phyloP scores from a whole-genome alignment of 2,329 filamentous ascomycete genomes.

The Trichoderma sp. region DNA sequence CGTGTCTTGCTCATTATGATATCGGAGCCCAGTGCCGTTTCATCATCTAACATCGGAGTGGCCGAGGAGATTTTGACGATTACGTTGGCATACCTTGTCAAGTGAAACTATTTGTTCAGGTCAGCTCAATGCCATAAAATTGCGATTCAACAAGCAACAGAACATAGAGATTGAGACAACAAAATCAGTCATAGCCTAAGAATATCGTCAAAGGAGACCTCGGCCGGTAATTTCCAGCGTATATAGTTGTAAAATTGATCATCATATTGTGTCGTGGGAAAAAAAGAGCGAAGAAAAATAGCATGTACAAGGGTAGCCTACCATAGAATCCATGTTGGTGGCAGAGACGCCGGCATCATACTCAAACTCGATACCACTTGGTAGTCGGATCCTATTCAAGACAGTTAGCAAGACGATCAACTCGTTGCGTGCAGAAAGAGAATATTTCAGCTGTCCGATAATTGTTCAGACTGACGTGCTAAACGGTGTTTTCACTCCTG shows the following conservation, averaged over 20 bases:
- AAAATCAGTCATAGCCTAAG: constrained; percentile 83
- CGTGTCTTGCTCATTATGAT: constrained; percentile 72
- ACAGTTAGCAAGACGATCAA: constrained; percentile 33
- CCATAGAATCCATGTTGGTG: constrained; percentile 27
- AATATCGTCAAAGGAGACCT: constrained; percentile 79
- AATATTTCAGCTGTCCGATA: constrained; percentile 29
- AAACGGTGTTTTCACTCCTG: constrained; percentile 77
- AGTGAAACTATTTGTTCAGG: constrained; percentile 29
- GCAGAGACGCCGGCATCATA: neutral
- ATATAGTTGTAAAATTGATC: constrained; percentile 69
- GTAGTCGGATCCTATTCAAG: constrained; percentile 10
- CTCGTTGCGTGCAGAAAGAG: constrained; percentile 12
- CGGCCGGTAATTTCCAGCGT: constrained; percentile 97
- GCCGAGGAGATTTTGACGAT: constrained; percentile 25
- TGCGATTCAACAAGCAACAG: neutral
- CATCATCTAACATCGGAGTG: constrained; percentile 61
- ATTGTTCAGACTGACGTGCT: constrained; percentile 89
- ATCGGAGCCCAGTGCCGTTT: constrained; percentile 98
- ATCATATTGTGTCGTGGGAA: constrained; percentile 43
- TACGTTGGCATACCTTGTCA: constrained; percentile 41
- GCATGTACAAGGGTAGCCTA: constrained; percentile 32
- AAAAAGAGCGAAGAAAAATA: neutral
- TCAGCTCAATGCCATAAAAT: constrained; percentile 36
- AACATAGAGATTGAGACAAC: constrained; percentile 23
- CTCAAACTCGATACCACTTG: constrained; percentile 26